phyloP scores from a whole-genome alignment of 257 asterid genomes.

The Forsythia viridissima region DNA sequence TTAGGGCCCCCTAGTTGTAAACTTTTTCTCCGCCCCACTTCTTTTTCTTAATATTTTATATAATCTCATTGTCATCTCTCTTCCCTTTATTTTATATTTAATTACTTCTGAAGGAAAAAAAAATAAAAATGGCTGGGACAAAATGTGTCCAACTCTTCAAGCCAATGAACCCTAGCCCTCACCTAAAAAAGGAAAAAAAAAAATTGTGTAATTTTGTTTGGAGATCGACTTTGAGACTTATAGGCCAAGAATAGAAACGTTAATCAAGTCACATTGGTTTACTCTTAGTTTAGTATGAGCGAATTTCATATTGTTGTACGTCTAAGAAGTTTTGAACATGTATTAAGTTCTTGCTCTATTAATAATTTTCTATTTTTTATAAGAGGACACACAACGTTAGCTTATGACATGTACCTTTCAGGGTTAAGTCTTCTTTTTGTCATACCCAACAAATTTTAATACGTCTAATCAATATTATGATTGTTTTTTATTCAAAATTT shows the following conservation, averaged over 20 bases:
- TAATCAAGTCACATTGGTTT: not conserved
- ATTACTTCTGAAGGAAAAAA: too few relatives aligned
- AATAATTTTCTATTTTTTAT: too few relatives aligned
- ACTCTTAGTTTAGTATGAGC: not conserved
- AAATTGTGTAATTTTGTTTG: too few relatives aligned
- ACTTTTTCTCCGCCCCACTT: constrained; percentile 25
- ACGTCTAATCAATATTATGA: too few relatives aligned
- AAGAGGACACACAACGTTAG: not conserved
- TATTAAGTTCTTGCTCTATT: not conserved
- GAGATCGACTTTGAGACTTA: too few relatives aligned
- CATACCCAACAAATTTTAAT: not conserved
- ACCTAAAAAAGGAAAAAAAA: too few relatives aligned
- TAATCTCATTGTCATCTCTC: not conserved
- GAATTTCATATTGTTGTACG: not conserved
- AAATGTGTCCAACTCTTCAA: constrained; percentile 25
- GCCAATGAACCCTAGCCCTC: constrained; percentile 13
- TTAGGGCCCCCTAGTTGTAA: constrained; percentile 33
- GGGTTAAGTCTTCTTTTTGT: not conserved
- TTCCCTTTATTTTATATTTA: too few relatives aligned
- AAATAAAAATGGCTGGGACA: not conserved
- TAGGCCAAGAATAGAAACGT: not conserved
- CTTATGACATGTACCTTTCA: not conserved
- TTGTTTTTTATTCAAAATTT: too few relatives aligned
- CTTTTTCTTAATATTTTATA: constrained; percentile 14
- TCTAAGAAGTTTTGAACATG: not conserved